These are phyloP conservation scores for Trichoderma endophyticum DNA, from an alignment of 2,329 filamentous ascomycete genomes.

Conservation along the genomic window DNA sequence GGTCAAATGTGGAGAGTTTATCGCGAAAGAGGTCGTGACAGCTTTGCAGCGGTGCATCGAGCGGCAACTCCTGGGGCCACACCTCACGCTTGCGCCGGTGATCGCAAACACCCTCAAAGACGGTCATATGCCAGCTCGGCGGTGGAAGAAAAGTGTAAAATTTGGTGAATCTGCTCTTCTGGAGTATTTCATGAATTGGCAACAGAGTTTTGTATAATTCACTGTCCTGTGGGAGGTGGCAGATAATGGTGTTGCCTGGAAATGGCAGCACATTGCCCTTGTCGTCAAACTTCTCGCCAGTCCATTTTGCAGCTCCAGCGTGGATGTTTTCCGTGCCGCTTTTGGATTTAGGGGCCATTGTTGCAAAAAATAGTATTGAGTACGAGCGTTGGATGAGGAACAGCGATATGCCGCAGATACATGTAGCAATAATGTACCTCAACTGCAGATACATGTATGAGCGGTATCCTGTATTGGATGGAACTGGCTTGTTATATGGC, in stretches of 20 bases:
- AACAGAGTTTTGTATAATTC: not conserved
- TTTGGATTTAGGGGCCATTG: not conserved
- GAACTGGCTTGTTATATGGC: not conserved
- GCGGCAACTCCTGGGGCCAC: not conserved
- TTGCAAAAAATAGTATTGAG: not conserved
- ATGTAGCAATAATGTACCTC: not conserved
- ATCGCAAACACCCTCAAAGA: conserved; percentile 1
- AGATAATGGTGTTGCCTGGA: not conserved
- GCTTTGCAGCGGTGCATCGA: not conserved
- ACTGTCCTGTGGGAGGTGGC: not conserved
- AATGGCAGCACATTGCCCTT: not conserved
- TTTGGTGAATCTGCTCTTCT: not conserved
- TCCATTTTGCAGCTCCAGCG: not conserved
- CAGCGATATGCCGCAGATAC: not conserved
- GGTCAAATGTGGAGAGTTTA: not conserved
- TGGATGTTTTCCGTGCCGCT: not conserved
- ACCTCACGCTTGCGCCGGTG: not conserved
- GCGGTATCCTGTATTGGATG: not conserved
- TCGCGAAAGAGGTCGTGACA: not conserved
- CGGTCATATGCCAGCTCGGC: not conserved
- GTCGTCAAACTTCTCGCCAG: not conserved
- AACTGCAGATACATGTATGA: not conserved
- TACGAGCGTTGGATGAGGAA: not conserved
- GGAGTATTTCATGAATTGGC: not conserved
- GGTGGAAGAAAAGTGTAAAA: not conserved